Conservation (phyloP, 305 asterid species). For the Fraxinus latifolia region DNA sequence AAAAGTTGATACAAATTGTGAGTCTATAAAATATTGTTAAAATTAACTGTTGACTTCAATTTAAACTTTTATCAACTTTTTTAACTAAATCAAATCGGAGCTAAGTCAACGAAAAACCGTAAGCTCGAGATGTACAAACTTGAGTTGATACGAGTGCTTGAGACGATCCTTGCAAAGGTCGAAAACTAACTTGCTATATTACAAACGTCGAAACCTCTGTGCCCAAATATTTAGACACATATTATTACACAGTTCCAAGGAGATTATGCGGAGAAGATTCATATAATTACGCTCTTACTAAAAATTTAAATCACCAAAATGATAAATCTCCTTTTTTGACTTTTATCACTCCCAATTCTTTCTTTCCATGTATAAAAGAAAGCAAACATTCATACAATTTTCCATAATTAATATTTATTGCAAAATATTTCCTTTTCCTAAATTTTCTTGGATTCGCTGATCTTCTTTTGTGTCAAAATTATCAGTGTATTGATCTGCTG, state of each 20-base stretch:
- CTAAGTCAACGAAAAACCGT: neutral
- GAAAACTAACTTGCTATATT: neutral
- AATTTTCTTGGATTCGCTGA: conserved; percentile 46
- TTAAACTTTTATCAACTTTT: too few relatives aligned
- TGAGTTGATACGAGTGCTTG: neutral
- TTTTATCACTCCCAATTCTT: neutral
- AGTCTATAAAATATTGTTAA: too few relatives aligned
- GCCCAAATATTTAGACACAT: neutral
- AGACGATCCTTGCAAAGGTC: neutral
- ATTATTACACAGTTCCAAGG: conserved; percentile 15
- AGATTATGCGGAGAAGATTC: conserved; percentile 17
- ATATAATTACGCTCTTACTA: conserved; percentile 38
- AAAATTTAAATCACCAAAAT: conserved; percentile 9
- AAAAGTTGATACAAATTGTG: neutral
- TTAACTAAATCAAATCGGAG: neutral
- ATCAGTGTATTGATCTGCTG: conserved; percentile 31
- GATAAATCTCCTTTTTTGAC: neutral
- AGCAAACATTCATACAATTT: neutral
- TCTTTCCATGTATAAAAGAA: neutral
- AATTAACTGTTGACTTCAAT: too few relatives aligned
- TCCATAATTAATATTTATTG: conserved; percentile 1
- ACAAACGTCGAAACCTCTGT: neutral
- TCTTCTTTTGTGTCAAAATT: conserved; percentile 33
- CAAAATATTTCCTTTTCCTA: neutral
- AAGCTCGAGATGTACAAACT: neutral